A percentile compares a stretch with the other conserved stretches of the same genome.
These are phyloP conservation scores for Chimonanthus salicifolius DNA, from an alignment of 164 flowering plant species.

Conservation along the genomic window DNA sequence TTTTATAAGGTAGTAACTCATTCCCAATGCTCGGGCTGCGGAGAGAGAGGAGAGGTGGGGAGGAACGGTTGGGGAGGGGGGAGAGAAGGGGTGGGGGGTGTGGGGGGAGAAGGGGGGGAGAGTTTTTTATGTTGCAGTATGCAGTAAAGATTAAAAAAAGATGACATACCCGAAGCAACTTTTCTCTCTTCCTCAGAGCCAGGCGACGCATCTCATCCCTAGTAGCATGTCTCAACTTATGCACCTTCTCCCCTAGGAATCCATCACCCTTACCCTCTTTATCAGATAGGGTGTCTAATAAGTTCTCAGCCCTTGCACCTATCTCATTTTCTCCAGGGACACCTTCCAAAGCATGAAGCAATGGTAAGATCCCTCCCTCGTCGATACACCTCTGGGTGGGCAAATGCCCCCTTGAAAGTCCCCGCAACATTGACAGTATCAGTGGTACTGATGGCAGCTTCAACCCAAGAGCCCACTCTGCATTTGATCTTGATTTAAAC, in stretches of 20 bases:
- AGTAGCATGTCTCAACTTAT: slow-evolving; percentile 80
- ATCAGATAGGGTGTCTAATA: slow-evolving; percentile 79
- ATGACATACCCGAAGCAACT: slow-evolving; percentile 74
- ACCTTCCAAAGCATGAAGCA: slow-evolving; percentile 97
- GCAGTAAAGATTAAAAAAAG: neutral
- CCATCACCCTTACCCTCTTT: slow-evolving; percentile 88
- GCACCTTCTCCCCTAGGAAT: slow-evolving; percentile 67
- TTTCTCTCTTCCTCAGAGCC: slow-evolving; percentile 73
- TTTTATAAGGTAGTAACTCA: too few species aligned
- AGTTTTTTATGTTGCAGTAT: neutral
- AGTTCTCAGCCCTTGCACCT: slow-evolving; percentile 96
- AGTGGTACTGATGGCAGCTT: slow-evolving; percentile 84
- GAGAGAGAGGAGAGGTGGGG: too few species aligned
- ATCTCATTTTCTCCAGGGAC: slow-evolving; percentile 95
- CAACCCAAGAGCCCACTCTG: slow-evolving; percentile 71
- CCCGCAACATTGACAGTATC: slow-evolving; percentile 91
- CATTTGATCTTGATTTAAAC: slow-evolving; percentile 63
- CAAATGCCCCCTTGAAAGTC: slow-evolving; percentile 91
- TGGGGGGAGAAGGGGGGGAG: neutral
- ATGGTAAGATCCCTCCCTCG: slow-evolving; percentile 69
- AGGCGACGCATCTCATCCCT: slow-evolving; percentile 91
- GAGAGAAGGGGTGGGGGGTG: neutral
- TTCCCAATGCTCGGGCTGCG: too few species aligned
- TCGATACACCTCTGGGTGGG: slow-evolving; percentile 82
- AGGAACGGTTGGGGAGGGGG: neutral